Conservation (phyloP, 83 land plant species). For the Diphasiastrum complanatum region DNA sequence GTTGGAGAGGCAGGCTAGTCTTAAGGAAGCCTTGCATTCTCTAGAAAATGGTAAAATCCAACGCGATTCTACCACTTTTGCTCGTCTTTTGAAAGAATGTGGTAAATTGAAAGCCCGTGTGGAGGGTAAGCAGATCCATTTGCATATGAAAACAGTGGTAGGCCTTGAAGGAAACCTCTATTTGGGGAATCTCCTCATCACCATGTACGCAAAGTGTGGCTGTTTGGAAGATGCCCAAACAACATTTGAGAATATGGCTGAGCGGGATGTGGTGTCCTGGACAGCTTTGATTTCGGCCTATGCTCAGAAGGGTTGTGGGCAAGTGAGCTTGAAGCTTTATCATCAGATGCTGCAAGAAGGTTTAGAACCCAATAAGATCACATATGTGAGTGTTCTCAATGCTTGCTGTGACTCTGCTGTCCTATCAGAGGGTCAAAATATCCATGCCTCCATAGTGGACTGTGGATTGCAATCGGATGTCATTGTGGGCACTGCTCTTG, state of each 20-base stretch:
- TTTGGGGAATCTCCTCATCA: background rate
- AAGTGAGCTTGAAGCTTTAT: background rate
- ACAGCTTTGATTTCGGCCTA: background rate
- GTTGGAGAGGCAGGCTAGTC: too few relatives aligned
- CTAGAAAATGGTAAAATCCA: too few relatives aligned
- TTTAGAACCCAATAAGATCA: background rate
- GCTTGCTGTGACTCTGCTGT: constrained; percentile 11
- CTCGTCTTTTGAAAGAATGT: too few relatives aligned
- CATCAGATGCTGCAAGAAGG: background rate
- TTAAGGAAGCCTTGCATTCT: too few relatives aligned
- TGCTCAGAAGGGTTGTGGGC: background rate
- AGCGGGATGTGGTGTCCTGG: background rate
- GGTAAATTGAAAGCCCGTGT: too few relatives aligned
- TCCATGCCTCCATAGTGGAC: constrained; percentile 25
- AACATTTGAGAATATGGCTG: background rate
- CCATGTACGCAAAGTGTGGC: constrained; percentile 1
- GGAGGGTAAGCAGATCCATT: too few relatives aligned
- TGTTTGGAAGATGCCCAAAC: background rate
- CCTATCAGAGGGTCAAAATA: constrained; percentile 30
- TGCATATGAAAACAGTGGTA: too few relatives aligned
- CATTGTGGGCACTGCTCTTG: constrained; percentile 33
- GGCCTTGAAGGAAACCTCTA: too few relatives aligned
- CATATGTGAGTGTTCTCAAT: background rate
- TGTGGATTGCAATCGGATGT: constrained; percentile 28
- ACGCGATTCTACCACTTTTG: too few relatives aligned